A percentile compares a stretch with the other conserved stretches of the same genome.
Conservation (phyloP, 306 rosid species). For the Pterocarpus macrocarpus region DNA sequence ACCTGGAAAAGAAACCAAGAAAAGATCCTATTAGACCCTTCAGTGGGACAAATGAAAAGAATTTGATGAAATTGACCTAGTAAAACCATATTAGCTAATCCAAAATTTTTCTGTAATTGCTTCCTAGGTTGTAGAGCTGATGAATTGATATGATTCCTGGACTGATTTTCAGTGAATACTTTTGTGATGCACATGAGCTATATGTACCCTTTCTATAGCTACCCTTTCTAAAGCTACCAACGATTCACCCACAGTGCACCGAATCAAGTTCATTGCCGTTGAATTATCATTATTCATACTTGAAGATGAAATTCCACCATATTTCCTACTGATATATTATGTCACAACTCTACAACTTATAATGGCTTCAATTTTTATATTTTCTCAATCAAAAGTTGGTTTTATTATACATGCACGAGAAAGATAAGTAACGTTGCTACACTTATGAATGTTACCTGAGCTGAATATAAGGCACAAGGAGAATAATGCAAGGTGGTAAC, state of each 20-base stretch:
- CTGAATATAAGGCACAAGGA: slow-evolving; percentile 59
- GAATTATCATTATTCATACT: slow-evolving; percentile 3
- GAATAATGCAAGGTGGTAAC: slow-evolving; percentile 55
- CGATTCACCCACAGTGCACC: slow-evolving; percentile 20
- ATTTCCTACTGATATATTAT: slow-evolving; percentile 19
- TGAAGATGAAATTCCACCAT: slow-evolving; percentile 14
- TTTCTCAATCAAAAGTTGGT: slow-evolving; percentile 19
- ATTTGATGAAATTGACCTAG: slow-evolving; percentile 21
- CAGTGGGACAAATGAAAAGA: slow-evolving; percentile 18
- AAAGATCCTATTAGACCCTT: slow-evolving; percentile 29
- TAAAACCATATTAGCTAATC: slow-evolving; percentile 10
- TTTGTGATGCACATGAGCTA: slow-evolving; percentile 2
- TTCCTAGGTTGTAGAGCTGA: neutral
- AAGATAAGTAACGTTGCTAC: neutral
- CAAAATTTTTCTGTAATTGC: slow-evolving; percentile 4
- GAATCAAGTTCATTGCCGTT: slow-evolving; percentile 8
- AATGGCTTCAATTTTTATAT: neutral
- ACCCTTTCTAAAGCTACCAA: neutral
- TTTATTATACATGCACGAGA: slow-evolving; percentile 1
- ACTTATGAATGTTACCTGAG: slow-evolving; percentile 63
- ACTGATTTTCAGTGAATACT: neutral
- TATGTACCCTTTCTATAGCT: neutral
- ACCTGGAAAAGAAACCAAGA: slow-evolving; percentile 65
- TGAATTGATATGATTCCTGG: slow-evolving; percentile 18
- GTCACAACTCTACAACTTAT: neutral